A percentile compares a stretch with the other conserved stretches of the same genome.
Evolutionary conservation across 2,329 filamentous ascomycete genomes (phyloP).

Genomic region (Graphilbum fragrans): DNA sequence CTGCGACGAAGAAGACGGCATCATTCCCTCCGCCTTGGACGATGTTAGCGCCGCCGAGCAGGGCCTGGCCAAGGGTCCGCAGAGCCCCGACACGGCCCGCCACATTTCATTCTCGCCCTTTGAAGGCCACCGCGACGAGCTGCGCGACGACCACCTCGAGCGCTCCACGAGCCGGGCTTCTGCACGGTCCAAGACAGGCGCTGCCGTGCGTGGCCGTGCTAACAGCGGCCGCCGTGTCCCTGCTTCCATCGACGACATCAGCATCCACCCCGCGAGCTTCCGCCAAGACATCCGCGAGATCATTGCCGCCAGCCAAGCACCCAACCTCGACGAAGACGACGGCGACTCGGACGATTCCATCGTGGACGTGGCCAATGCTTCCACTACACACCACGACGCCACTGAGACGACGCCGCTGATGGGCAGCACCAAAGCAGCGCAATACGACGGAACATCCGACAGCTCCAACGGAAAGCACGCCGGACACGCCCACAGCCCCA

Average conservation of each 20-base stretch:
- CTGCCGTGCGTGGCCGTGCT: constrained; percentile 27
- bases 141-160: background rate
- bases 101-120: constrained; percentile 26
- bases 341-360: constrained; percentile 30
- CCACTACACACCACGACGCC: constrained; percentile 15
- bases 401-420: constrained; percentile 29
- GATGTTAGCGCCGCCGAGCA: constrained; percentile 15
- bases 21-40: background rate
- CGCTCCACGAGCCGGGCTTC: constrained; percentile 13
- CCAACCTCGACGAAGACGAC: constrained; percentile 38
- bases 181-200: constrained; percentile 21
- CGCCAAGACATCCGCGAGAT: constrained; percentile 71
- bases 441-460: constrained; percentile 12
- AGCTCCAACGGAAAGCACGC: constrained; percentile 13
- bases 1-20: constrained; percentile 39
- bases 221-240: constrained; percentile 41
- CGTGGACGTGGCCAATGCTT: constrained; percentile 15
- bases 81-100: constrained; percentile 21
- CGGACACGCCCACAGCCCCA: constrained; percentile 13
- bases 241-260: constrained; percentile 58
- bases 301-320: constrained; percentile 64
- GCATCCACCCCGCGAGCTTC: constrained; percentile 81
- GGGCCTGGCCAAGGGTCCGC: constrained; percentile 11
- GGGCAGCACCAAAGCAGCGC: constrained; percentile 7
- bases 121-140: constrained; percentile 9